Conservation (phyloP, 2,329 filamentous ascomycete genomes). For the Colletotrichum siamense region DNA sequence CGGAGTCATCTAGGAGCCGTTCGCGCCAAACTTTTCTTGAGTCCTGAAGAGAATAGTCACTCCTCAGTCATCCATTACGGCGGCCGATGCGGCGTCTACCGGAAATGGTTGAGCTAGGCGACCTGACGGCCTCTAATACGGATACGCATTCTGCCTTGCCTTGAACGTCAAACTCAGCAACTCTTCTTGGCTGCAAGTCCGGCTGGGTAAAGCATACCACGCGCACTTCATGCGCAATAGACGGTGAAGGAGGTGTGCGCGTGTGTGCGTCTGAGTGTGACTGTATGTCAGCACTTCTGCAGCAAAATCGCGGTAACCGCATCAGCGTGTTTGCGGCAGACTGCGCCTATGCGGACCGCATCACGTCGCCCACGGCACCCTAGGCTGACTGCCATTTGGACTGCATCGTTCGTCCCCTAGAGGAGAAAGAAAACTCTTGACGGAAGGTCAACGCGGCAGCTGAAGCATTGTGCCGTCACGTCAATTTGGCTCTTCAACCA, state of each 20-base stretch:
- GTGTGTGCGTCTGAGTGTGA: constrained; percentile 8
- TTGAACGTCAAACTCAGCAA: background rate
- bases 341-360: constrained; percentile 12
- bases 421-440: background rate
- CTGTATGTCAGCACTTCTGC: constrained; percentile 22
- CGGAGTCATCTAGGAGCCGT: background rate
- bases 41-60: background rate
- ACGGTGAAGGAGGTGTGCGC: constrained; percentile 9
- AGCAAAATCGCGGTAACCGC: constrained; percentile 14
- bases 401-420: background rate
- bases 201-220: background rate
- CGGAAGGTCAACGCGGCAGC: background rate
- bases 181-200: background rate
- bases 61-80: background rate
- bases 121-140: background rate
- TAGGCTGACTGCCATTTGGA: background rate
- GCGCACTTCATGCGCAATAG: background rate
- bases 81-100: background rate
- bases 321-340: constrained; percentile 1
- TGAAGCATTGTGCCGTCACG: background rate
- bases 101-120: background rate
- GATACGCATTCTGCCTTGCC: background rate
- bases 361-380: constrained; percentile 5
- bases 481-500: background rate
- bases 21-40: background rate